Base-by-base conservation (phyloP, 495 filamentous ascomycete genomes). In the Trichoderma asperelloides region DNA sequence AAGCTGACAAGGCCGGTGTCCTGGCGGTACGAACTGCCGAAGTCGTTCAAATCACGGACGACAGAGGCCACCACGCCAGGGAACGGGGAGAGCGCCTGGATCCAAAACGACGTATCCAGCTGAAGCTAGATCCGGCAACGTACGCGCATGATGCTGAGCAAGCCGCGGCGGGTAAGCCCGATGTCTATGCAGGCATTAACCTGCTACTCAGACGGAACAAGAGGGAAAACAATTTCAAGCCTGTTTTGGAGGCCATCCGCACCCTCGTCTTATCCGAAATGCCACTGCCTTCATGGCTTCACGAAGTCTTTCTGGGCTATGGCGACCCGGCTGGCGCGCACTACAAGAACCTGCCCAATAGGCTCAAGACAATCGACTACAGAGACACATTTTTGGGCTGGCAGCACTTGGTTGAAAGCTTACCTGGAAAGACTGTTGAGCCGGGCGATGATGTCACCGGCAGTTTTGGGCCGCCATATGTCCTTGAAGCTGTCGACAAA, bases 181-280 rank as follows among this genome's bases (percentile, higher is more conserved):
- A 96, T 68, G 79, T 96, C 55, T 97, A 97, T 72, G 89, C 95
- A 43, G 80, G 82, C 30, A 88, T 99, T 69, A 98, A 99, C 72
- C 81, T 97, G 5, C 76, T 99, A 63, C 83, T 96, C 37, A 89
- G 94, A 41, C 86, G 95, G 65, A 90, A 87, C 74, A 88, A 90
- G 21, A 83, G 93, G 60, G 96, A 98, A 74, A 99, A 99, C 74
- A 99, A 98, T 75, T 99, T 97, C 85, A 97, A 92, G 72, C 88
- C 93, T 12, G 88, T 98, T 23, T 81, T 99, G 21, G 90, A 96
- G 68, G 96, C 93, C 0, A 95, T 99, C 73, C 88, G 88, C 72
- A 90, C 87, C 63, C 85, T 99, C 30, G 88, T 91, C 5, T 83
- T 96, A 33, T 91, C 93, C 2, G 90, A 96, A 68, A 87, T 96